A percentile compares a stretch with the other conserved stretches of the same genome.
Evolutionary conservation across 176 grass and related monocot species (phyloP).

Genomic region (Elymus sibiricus): DNA sequence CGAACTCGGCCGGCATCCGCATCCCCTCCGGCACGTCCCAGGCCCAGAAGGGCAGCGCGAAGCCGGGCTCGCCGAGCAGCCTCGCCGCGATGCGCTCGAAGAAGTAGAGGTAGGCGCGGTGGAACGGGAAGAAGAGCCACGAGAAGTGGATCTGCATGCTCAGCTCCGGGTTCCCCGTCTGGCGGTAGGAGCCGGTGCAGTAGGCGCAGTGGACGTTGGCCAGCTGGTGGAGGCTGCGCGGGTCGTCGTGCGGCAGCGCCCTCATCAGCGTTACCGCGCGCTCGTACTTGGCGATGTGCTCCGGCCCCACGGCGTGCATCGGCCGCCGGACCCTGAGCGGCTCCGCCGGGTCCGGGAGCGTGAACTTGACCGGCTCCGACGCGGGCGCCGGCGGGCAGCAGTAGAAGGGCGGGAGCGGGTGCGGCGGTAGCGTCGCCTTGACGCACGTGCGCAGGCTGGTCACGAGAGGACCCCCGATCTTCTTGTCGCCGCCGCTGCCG

Average conservation of each 20-base stretch:
- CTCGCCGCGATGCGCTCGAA: slow-evolving; percentile 58
- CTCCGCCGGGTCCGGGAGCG: slow-evolving; percentile 19
- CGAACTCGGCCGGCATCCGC: slow-evolving; percentile 35
- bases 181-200: slow-evolving; percentile 54
- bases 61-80: slow-evolving; percentile 46
- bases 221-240: slow-evolving; percentile 63
- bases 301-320: slow-evolving; percentile 20
- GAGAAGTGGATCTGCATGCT: slow-evolving; percentile 47
- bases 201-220: slow-evolving; percentile 71
- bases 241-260: slow-evolving; percentile 12
- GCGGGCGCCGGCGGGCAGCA: slow-evolving; percentile 32
- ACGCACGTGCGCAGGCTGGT: slow-evolving; percentile 9
- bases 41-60: slow-evolving; percentile 49
- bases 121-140: slow-evolving; percentile 67
- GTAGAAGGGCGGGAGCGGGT: slow-evolving; percentile 14
- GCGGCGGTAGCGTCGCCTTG: neutral
- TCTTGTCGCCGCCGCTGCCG: neutral
- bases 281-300: slow-evolving; percentile 51
- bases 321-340: slow-evolving; percentile 34
- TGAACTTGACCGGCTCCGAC: slow-evolving; percentile 20
- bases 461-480: neutral
- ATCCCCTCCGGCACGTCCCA: slow-evolving; percentile 66
- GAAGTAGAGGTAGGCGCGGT: slow-evolving; percentile 66
- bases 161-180: slow-evolving; percentile 10
- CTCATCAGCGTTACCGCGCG: slow-evolving; percentile 48